Percentiles rank a stretch among this genome's conserved stretches.
These are phyloP conservation scores for Colletotrichum tofieldiae DNA, from an alignment of 2,329 filamentous ascomycete genomes.

Conservation along the genomic window DNA sequence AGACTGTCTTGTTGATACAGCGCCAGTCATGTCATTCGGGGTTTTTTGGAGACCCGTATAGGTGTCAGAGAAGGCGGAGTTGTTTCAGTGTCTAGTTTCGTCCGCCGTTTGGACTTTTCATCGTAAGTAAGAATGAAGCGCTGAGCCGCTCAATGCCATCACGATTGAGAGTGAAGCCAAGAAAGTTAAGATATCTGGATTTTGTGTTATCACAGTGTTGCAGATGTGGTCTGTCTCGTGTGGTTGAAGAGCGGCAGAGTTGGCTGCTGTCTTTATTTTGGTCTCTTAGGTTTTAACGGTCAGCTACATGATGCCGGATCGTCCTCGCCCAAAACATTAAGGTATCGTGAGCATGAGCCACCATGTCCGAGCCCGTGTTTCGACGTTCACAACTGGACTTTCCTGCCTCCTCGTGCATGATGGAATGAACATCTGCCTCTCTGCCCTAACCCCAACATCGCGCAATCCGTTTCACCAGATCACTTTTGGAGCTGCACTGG, in stretches of 20 bases:
- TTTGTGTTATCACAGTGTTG: neutral
- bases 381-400: neutral
- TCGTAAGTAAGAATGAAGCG: neutral
- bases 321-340: neutral
- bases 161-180: neutral
- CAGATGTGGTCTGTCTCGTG: neutral
- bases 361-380: slow-evolving; percentile 26
- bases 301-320: no score
- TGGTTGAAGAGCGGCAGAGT: no score
- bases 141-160: neutral
- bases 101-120: slow-evolving; percentile 2
- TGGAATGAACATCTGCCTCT: slow-evolving; percentile 11
- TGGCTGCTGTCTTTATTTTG: no score
- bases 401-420: neutral
- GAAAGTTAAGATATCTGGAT: neutral
- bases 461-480: slow-evolving; percentile 20
- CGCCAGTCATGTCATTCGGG: neutral
- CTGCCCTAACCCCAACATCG: slow-evolving; percentile 3
- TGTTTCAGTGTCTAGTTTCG: neutral
- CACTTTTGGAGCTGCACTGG: slow-evolving; percentile 23
- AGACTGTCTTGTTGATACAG: neutral
- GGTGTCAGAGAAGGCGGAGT: neutral
- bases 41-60: neutral
- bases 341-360: slow-evolving; percentile 17
- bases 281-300: neutral